Base-by-base conservation (phyloP, 2,329 filamentous ascomycete genomes). In the Polytolypa hystricis region DNA sequence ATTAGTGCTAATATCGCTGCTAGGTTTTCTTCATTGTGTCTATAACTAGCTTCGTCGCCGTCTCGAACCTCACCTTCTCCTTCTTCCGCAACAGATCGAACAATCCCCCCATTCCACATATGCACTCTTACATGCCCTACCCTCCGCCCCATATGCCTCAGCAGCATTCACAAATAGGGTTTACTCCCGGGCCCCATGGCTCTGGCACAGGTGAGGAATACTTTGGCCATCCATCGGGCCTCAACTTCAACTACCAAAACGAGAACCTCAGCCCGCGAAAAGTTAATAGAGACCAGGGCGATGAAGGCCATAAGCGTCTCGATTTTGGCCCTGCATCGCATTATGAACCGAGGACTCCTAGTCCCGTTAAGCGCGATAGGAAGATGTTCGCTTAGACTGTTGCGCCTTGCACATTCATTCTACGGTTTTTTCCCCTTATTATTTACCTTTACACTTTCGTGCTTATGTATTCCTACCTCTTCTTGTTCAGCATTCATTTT, bases 31-130 rank as follows among this genome's bases (percentile, higher is more conserved):
- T 59, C 41, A 50, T 60, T 9, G 48, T 52, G 9, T 53, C 48
- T 2, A 54, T 54, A 30, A 68, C 67, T 37, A 71, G 54, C 31
- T 67, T 69, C 47, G 67, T 77, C 35, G 66, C 69, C 29, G 61
- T 73, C 41, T 71, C 70, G 38, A 79, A 79, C 52, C 66, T 73
- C 54, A 73, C 73, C 2, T 77, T 78, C 52, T 66, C 67, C 40
- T 64, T 71, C 35, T 67, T 75, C 47, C 60, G 68, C 40, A 57
- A 62, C 39, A 65, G 66, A 44, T 50, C 52, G 7, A 44, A 53
- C 54, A 49, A 59, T 52, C 43, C 53, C 48, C 43, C 53, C 53
- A 32, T 18, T 44, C 5, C 52, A 46, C 6, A 39, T 51, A 27
- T 17, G 2, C 25, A 46, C 21, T 41, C 50, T 17, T 48, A 42